Evolutionary conservation across 163 green algal genomes (phyloP).

Genomic region (Chloroidium sp.): DNA sequence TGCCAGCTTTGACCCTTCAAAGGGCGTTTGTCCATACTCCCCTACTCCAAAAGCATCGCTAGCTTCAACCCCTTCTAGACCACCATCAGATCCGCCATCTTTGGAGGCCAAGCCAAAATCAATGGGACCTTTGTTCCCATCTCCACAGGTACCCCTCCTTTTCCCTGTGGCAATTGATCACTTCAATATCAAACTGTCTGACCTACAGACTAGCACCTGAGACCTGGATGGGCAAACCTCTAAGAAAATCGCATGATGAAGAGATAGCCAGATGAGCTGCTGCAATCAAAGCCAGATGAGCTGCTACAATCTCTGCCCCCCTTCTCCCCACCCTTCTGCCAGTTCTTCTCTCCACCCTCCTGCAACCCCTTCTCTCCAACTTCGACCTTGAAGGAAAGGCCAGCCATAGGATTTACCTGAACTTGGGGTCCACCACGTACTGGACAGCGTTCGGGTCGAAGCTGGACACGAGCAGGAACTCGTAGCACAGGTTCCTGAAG

Average conservation of each 20-base stretch:
- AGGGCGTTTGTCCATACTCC: too few relatives aligned
- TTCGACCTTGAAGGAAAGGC: background rate
- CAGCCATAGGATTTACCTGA: constrained; percentile 1
- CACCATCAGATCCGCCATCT: too few relatives aligned
- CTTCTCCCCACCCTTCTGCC: background rate
- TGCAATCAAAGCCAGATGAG: background rate
- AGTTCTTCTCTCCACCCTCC: too few relatives aligned
- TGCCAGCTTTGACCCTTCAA: too few relatives aligned
- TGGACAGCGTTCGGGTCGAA: constrained; percentile 3
- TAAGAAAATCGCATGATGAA: background rate
- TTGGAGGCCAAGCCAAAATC: too few relatives aligned
- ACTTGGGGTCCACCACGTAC: constrained; percentile 27
- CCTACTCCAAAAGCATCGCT: too few relatives aligned
- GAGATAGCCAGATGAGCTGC: background rate
- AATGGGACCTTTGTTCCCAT: too few relatives aligned
- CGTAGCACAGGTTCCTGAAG: constrained; percentile 44
- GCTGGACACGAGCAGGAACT: constrained; percentile 32
- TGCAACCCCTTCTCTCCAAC: background rate
- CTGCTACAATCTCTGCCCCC: background rate
- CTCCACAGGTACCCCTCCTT: too few relatives aligned
- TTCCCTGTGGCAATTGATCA: too few relatives aligned
- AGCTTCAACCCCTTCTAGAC: too few relatives aligned
- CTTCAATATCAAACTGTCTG: too few relatives aligned
- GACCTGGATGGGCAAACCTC: background rate
- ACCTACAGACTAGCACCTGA: too few relatives aligned